Evolutionary conservation across 2,329 filamentous ascomycete species (phyloP).

Genomic region (Dryadomyces sulphureus): DNA sequence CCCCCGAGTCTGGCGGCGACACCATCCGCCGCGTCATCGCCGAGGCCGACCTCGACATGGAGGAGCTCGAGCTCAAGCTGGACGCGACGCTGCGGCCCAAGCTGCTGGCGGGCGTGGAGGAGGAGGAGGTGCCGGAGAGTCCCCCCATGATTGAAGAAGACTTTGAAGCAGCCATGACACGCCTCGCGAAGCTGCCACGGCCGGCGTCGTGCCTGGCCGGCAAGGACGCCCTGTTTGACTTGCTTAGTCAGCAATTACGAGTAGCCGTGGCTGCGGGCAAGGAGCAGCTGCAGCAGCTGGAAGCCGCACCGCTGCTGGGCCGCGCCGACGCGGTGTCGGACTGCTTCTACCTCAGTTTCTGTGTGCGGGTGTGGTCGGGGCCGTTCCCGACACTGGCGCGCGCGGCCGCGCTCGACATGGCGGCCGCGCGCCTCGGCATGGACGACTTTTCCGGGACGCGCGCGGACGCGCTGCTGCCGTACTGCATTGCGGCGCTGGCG

Average conservation of each 20-base stretch:
- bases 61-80: conserved; percentile 60
- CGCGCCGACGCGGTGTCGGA: conserved; percentile 39
- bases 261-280: conserved; percentile 30
- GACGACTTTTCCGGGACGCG: conserved; percentile 39
- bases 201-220: conserved; percentile 32
- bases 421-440: conserved; percentile 40
- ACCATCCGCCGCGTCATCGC: conserved; percentile 54
- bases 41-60: conserved; percentile 55
- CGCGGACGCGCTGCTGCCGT: conserved; percentile 71
- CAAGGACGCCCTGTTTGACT: conserved; percentile 37
- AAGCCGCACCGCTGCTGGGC: conserved; percentile 38
- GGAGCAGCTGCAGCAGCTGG: conserved; percentile 32
- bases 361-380: conserved; percentile 60
- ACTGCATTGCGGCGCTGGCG: conserved; percentile 57
- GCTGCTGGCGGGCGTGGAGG: conserved; percentile 21
- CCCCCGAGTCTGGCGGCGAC: conserved; percentile 42
- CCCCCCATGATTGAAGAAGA: no score
- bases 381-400: conserved; percentile 55
- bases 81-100: conserved; percentile 51
- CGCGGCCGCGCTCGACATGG: conserved; percentile 51
- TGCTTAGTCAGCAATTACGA: conserved; percentile 44
- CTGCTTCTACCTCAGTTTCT: conserved; percentile 60
- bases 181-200: conserved; percentile 17
- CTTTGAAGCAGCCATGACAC: conserved; percentile 18
- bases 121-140: conserved; percentile 25